Evolutionary conservation across 1,139 yeast genomes (phyloP), one percentile per base, ranked within the genome.

Genomic region (Hemisphaericaspora xylanilytica): DNA sequence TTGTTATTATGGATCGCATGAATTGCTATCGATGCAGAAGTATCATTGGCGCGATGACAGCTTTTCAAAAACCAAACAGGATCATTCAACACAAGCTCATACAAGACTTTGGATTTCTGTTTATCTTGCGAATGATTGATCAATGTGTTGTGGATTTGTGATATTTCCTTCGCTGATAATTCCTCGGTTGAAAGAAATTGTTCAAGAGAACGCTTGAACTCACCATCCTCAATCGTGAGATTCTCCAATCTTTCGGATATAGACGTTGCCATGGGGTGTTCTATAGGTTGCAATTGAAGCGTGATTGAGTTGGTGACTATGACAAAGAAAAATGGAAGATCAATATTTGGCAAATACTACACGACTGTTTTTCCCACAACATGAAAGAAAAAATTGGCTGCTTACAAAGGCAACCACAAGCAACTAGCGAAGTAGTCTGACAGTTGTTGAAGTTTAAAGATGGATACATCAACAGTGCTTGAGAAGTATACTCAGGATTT

Each of bases 401-500:
- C n/a, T n/a, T n/a, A n/a, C n/a, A n/a, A n/a, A n/a, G n/a, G n/a
- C n/a, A n/a, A n/a, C n/a, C n/a, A n/a, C n/a, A n/a, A n/a, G n/a
- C n/a, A n/a, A n/a, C n/a, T n/a, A n/a, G n/a, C n/a, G n/a, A n/a
- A n/a, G n/a, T n/a, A n/a, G n/a, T n/a, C n/a, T n/a, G n/a, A n/a
- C n/a, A n/a, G n/a, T n/a, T n/a, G n/a, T n/a, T n/a, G n/a, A n/a
- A n/a, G n/a, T n/a, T n/a, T n/a, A n/a, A n/a, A n/a, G n/a, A 71
- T 71, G 76, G 77, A 71, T 53, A 70, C 76, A n/a, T 63, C 75
- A 4, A 60, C 75, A 0, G 75, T 71, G n/a, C 60, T 71, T 20
- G 76, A 70, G 43, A 70, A 71, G 50, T 70, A 70, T 47, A 70
- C 75, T 3, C 75, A 70, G 53, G 76, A 70, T 49, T 58, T 92